Evolutionary conservation across 192 early-diverging fungal genomes (phyloP).

Genomic region (Pilobolus umbonatus): DNA sequence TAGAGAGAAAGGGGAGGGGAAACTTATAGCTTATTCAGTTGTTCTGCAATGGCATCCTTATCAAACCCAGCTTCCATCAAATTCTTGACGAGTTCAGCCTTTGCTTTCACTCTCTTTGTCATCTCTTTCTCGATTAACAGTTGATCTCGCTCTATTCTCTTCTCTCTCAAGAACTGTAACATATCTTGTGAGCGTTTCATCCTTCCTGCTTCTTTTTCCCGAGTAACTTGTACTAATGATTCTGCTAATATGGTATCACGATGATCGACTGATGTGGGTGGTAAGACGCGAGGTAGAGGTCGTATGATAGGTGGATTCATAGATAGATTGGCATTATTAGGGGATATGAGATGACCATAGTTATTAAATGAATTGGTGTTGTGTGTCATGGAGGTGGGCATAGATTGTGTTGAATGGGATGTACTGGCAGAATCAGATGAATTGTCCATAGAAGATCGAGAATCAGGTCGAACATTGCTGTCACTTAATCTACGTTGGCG

Average conservation of each 20-base stretch:
- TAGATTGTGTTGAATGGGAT: constrained; percentile 5
- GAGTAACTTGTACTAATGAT: constrained; percentile 23
- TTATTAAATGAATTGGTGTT: constrained; percentile 1
- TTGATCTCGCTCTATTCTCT: constrained; percentile 21
- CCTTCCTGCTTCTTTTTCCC: constrained; percentile 28
- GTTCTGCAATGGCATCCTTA: constrained; percentile 25
- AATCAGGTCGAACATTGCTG: background rate
- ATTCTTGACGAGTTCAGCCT: constrained; percentile 29
- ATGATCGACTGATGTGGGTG: background rate
- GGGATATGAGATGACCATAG: background rate
- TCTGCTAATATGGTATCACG: constrained; percentile 18
- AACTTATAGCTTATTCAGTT: constrained; percentile 16
- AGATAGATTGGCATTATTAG: background rate
- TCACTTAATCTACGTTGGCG: constrained; percentile 8
- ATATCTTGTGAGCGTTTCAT: constrained; percentile 33
- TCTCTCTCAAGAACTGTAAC: constrained; percentile 27
- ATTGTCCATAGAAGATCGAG: background rate
- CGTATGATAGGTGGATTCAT: constrained; percentile 8
- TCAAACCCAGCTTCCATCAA: constrained; percentile 25
- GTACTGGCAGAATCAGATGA: constrained; percentile 4
- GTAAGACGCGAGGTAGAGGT: constrained; percentile 17
- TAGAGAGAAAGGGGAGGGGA: constrained; percentile 1
- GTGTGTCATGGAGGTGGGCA: constrained; percentile 3
- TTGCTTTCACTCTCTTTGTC: constrained; percentile 25
- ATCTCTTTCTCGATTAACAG: constrained; percentile 27